Base-by-base conservation (phyloP, 805 yeast species). In the Metschnikowia kunwiensis region DNA sequence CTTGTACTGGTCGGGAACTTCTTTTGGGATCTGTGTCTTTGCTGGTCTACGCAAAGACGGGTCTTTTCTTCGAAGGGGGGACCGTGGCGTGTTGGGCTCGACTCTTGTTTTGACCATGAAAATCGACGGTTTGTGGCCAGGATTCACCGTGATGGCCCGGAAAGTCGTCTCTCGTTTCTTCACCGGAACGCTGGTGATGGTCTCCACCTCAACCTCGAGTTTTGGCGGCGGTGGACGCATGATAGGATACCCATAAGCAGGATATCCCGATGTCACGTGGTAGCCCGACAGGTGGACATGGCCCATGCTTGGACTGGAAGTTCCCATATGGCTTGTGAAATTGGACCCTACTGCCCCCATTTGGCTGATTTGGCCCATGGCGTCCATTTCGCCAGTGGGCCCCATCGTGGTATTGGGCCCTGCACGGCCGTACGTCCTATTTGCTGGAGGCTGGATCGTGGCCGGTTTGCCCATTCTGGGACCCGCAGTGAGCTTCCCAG, bases 1-100 rank as follows among this genome's bases (percentile, higher is more conserved):
- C 49, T 96, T 74, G 58, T 77, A 87, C 60, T 85, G 87, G 40
- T 77, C 85, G 1, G 97, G 98, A 30, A 91, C 87, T 51, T 88
- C 96, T 37, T 87, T 95, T 13, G 80, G 63, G 3, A 79, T 69
- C 55, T 85, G 88, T 4, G 80, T 76, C 47, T 82, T 82, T 4
- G 77, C 68, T 17, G 68, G 68, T 38, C 69, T 77, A 11, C 44
- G 31, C 14, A 18, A 10, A 24, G 73, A 63, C 31, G 65, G 70
- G 40, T 62, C 63, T 27, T 51, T 55, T 26, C 53, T 52, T 18
- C 60, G 50, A 15, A 49, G 49, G 8, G 69, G 72, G 11, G 53
- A 31, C 38, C 62, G 65, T 6, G 70, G 70, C 13, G 47, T 50
- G 31, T 47, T 51, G 3, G 63, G 58, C 17, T 51, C 56, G n/a